Percentiles rank a stretch among this genome's conserved stretches.
These are phyloP conservation scores for Phialophora chinensis DNA, from an alignment of 2,329 filamentous ascomycete species.

Conservation along the genomic window DNA sequence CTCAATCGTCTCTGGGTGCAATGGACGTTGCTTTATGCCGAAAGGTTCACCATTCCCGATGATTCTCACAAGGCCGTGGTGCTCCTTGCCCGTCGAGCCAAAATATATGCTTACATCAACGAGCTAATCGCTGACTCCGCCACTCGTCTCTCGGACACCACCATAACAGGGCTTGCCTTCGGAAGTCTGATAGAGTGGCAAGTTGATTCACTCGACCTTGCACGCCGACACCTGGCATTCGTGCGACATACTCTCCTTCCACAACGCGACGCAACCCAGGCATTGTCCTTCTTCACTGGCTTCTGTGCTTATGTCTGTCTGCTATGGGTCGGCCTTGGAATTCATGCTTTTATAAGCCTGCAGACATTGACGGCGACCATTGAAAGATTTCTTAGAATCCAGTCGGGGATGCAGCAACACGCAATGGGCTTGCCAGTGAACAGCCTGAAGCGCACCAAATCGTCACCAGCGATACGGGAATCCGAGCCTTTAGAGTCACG, in stretches of 20 bases:
- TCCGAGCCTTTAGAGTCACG: neutral
- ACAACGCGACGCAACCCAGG: neutral
- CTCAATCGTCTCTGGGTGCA: slow-evolving; percentile 3
- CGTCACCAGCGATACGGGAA: neutral
- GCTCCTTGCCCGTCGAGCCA: neutral
- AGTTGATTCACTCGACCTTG: neutral
- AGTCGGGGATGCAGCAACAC: neutral
- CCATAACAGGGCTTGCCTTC: neutral
- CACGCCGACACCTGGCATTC: neutral
- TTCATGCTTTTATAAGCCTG: neutral
- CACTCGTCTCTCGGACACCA: neutral
- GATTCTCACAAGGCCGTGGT: neutral
- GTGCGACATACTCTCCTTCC: slow-evolving; percentile 1
- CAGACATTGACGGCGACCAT: neutral
- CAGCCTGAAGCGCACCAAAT: neutral
- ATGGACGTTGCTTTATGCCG: neutral
- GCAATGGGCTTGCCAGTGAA: neutral
- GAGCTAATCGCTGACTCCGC: neutral
- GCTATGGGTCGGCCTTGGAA: slow-evolving; percentile 1
- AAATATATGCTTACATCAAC: slow-evolving; percentile 3
- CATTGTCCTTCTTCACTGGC: neutral
- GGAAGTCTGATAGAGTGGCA: slow-evolving; percentile 8
- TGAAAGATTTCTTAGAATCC: neutral
- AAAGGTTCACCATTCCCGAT: neutral
- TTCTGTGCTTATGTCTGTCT: neutral